Evolutionary conservation across 768 basidiomycete species (phyloP), one percentile per base, ranked within the genome.

Genomic region (Imleria badia): DNA sequence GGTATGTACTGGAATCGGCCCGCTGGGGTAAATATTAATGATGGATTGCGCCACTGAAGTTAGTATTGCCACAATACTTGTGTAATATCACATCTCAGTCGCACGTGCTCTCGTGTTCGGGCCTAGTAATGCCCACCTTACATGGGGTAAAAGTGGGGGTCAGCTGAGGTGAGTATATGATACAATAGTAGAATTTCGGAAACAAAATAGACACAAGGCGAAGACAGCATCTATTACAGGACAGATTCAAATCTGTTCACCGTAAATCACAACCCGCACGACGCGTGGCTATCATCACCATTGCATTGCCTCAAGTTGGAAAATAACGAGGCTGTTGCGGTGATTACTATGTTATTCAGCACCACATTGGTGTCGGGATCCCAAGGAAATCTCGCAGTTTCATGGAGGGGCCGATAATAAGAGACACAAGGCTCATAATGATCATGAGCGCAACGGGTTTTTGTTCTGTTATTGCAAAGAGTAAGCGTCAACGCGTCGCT

Each of bases 391-490:
- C 22, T 5, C 31, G 9, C 12, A 8, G 13, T 26, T 23, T 20
- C 29, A 34, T 22, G 38, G 11, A 26, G 20, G 52, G 10, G n/a
- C 13, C n/a, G 22, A 19, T 5, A 6, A 17, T 39, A 12, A 22
- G 12, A 20, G n/a, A 20, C 33, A 13, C 11, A 20, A 5, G 12
- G 11, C 7, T 34, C 20, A 45, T 26, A 23, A 26, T 6, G 19
- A 19, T 47, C 35, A 44, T 20, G 52, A 46, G 15, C 52, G 51
- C 15, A 30, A 12, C 3, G 41, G 20, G 15, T 50, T 69, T 40
- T 62, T 65, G 19, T 61, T 56, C n/a, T 65, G 67, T 67, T 69
- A 33, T 50, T 34, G 35, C 10, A 1, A 47, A 54, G 44, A 20
- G 31, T 66, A 2, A 69, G 54, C 26, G 6, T 29, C n/a, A 4